phyloP scores from a whole-genome alignment of 2,329 filamentous ascomycete species.

The Calonectria henricotiae region DNA sequence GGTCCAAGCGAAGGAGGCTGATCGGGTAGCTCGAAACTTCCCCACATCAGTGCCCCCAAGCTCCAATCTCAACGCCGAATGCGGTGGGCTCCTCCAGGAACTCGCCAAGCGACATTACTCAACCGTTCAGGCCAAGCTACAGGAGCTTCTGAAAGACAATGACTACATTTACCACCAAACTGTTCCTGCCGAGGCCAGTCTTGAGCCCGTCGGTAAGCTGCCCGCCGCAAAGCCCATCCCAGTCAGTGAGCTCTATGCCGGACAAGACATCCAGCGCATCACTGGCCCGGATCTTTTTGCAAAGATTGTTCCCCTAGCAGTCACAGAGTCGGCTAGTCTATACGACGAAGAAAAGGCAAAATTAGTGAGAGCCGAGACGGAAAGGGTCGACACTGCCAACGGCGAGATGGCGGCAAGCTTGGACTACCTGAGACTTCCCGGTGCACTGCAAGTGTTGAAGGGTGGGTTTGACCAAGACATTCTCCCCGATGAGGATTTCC shows the following conservation, averaged over 20 bases:
- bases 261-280: constrained; percentile 96
- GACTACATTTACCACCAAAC: constrained; percentile 98
- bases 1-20: constrained; percentile 83
- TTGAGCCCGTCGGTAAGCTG: constrained; percentile 88
- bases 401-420: constrained; percentile 96
- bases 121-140: constrained; percentile 85
- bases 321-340: constrained; percentile 95
- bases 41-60: constrained; percentile 84
- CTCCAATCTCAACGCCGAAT: constrained; percentile 88
- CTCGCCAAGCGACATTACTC: constrained; percentile 87
- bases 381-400: constrained; percentile 93
- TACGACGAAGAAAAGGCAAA: constrained; percentile 99
- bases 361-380: constrained; percentile 91
- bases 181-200: constrained; percentile 87
- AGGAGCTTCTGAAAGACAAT: constrained; percentile 88
- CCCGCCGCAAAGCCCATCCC: constrained; percentile 97
- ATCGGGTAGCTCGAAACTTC: constrained; percentile 83
- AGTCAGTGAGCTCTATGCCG: constrained; percentile 95
- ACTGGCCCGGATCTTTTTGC: constrained; percentile 98
- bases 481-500: constrained; percentile 90
- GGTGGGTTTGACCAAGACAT: constrained; percentile 93
- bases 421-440: constrained; percentile 92
- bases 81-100: constrained; percentile 81
- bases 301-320: constrained; percentile 95
- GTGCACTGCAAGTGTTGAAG: constrained; percentile 91